Percentiles rank a stretch among this genome's conserved stretches.
Conservation (phyloP, 75 land plant species). For the Picea sitchensis region DNA sequence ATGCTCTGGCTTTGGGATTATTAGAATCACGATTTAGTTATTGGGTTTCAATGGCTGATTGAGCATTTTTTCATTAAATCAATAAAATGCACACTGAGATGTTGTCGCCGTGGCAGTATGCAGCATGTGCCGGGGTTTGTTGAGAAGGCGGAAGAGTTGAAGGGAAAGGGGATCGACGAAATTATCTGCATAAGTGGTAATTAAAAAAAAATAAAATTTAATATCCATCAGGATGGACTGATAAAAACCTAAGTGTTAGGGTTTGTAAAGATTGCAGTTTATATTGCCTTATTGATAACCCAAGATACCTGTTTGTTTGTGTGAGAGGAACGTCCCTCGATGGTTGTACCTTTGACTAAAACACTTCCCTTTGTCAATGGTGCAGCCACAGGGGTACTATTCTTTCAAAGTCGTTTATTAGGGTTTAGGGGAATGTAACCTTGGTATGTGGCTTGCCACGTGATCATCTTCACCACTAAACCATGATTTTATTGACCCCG, state of each 20-base stretch:
- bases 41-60: too few relatives aligned
- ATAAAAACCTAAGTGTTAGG: background rate
- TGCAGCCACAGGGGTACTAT: too few relatives aligned
- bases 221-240: background rate
- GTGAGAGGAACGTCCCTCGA: background rate
- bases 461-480: too few relatives aligned
- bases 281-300: background rate
- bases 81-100: too few relatives aligned
- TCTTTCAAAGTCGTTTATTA: too few relatives aligned
- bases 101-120: slow-evolving; percentile 9
- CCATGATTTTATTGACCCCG: too few relatives aligned
- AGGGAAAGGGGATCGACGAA: slow-evolving; percentile 33
- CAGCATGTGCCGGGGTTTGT: slow-evolving; percentile 39
- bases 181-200: slow-evolving; percentile 33
- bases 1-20: too few relatives aligned
- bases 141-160: slow-evolving; percentile 32
- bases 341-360: background rate
- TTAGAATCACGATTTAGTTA: too few relatives aligned
- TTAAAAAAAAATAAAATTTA: background rate
- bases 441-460: too few relatives aligned
- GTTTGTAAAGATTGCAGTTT: background rate
- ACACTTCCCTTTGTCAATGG: background rate
- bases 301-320: background rate
- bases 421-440: too few relatives aligned
- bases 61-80: too few relatives aligned